phyloP scores from a whole-genome alignment of 768 basidiomycete species.

The Mycena chlorophos region DNA sequence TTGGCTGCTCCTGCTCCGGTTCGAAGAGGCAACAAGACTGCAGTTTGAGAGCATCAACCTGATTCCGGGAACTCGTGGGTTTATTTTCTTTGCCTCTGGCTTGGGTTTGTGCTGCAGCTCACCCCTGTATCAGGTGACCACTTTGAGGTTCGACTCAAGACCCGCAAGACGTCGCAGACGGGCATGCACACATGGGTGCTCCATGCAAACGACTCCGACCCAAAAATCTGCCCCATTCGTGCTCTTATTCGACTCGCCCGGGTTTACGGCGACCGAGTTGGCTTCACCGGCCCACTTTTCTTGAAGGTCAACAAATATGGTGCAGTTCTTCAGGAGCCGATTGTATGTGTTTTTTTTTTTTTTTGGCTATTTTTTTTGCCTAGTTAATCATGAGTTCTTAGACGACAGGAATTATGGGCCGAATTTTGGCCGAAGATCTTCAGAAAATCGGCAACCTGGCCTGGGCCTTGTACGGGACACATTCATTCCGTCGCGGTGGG shows the following conservation, averaged over 20 bases:
- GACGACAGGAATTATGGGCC: slow-evolving; percentile 14
- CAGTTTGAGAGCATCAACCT: too few relatives aligned
- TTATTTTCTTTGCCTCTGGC: too few relatives aligned
- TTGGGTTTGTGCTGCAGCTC: too few relatives aligned
- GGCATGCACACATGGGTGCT: slow-evolving; percentile 20
- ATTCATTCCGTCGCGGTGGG: slow-evolving; percentile 24
- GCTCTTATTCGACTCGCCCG: slow-evolving; percentile 16
- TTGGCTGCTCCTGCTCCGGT: too few relatives aligned
- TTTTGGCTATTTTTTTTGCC: neutral
- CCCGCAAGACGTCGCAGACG: slow-evolving; percentile 21
- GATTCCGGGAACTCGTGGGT: too few relatives aligned
- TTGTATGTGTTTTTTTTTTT: too few relatives aligned
- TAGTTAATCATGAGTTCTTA: neutral
- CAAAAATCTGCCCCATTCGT: slow-evolving; percentile 21
- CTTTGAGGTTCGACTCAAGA: slow-evolving; percentile 2
- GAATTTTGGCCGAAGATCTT: slow-evolving; percentile 16
- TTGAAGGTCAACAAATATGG: slow-evolving; percentile 7
- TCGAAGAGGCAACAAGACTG: too few relatives aligned
- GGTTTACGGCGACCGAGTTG: slow-evolving; percentile 9
- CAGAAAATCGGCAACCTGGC: slow-evolving; percentile 18
- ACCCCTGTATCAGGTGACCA: slow-evolving; percentile 4
- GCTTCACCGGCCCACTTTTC: slow-evolving; percentile 15
- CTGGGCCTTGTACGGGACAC: slow-evolving; percentile 24
- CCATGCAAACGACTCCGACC: slow-evolving; percentile 21
- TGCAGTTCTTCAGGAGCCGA: neutral